Base-by-base conservation (phyloP, 106 monocot genomes). In the Dendrobium chrysotoxum region DNA sequence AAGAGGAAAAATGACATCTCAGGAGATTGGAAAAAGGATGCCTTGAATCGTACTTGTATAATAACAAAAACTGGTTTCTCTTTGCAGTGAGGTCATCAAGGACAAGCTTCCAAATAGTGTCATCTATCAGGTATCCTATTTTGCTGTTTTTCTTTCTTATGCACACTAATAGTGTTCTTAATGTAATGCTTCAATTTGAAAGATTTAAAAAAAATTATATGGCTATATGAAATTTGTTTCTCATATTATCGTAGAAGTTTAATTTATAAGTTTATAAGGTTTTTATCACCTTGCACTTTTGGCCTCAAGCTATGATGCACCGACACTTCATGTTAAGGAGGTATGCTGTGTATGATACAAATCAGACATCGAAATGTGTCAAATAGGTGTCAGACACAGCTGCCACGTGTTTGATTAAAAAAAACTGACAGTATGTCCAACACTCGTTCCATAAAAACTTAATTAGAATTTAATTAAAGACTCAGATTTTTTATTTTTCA, bases 81-180 rank as follows among this genome's bases (percentile, higher is more conserved):
- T 53, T 80, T 90, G 81, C 84, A 97, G 97, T 82, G 90, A 89
- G 76, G 95, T 93, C n/a, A 87, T 99, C 82, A 83, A 93, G 81
- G 87, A 87, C 25, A 88, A 80, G 84, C 91, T 99, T 20, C 98
- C 98, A 67, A 76, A 70, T 84, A 82, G 88, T 76, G 95, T 95
- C 72, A 91, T 99, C 50, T 87, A 92, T 84, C 98, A 99, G 97
- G 96, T 96, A 42, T 54, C 54, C 41, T 66, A 41, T 55, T 28
- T 8, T 78, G 11, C 2, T 21, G 7, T 55, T 39, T 35, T 55
- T 20, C 30, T 78, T 35, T 78, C 16, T 35, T 38, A 17, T 70
- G 3, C 70, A 31, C 35, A 70, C 25, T 70, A 55, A 23, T 10
- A 11, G 55, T 75, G 75, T 57, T 35, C 20, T 73, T 26, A 38